A percentile compares a stretch with the other conserved stretches of the same genome.
Evolutionary conservation across 2,329 filamentous ascomycete genomes (phyloP).

Genomic region (Elsinoe ampelina): DNA sequence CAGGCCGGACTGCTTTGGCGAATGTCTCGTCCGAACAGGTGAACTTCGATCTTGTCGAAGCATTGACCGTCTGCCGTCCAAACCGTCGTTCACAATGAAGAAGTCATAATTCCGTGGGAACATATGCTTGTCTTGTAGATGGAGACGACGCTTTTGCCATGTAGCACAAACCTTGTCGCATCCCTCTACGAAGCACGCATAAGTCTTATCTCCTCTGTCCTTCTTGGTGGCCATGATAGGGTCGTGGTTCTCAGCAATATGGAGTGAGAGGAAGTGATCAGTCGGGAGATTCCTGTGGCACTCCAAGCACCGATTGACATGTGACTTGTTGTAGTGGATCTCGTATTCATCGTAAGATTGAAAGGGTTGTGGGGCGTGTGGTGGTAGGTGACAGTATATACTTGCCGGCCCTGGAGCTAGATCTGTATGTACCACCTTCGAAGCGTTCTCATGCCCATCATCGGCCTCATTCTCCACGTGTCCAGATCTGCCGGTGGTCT

Average conservation of each 20-base stretch:
- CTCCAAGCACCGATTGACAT: conserved; percentile 71
- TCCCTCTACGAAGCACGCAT: conserved; percentile 78
- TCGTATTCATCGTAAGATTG: conserved; percentile 72
- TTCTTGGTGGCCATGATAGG: conserved; percentile 61
- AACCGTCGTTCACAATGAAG: conserved; percentile 75
- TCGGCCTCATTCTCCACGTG: neutral
- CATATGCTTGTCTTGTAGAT: conserved; percentile 89
- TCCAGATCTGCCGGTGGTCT: neutral
- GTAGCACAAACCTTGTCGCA: conserved; percentile 80
- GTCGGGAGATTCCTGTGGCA: conserved; percentile 86
- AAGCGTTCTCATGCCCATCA: neutral
- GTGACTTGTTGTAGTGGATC: conserved; percentile 69
- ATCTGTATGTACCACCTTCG: conserved; percentile 38
- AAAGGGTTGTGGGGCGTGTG: conserved; percentile 67
- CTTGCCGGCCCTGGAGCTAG: conserved; percentile 31
- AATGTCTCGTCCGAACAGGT: neutral
- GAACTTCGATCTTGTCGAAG: conserved; percentile 44
- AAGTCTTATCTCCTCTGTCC: conserved; percentile 83
- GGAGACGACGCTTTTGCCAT: conserved; percentile 72
- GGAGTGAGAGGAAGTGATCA: conserved; percentile 65
- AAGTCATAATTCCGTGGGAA: conserved; percentile 86
- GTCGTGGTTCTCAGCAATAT: conserved; percentile 89
- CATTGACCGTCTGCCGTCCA: conserved; percentile 74
- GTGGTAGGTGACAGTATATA: conserved; percentile 76
- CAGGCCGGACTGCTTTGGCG: neutral